Evolutionary conservation across 2,329 filamentous ascomycete genomes (phyloP).

Genomic region (Talaromyces rugulosus): DNA sequence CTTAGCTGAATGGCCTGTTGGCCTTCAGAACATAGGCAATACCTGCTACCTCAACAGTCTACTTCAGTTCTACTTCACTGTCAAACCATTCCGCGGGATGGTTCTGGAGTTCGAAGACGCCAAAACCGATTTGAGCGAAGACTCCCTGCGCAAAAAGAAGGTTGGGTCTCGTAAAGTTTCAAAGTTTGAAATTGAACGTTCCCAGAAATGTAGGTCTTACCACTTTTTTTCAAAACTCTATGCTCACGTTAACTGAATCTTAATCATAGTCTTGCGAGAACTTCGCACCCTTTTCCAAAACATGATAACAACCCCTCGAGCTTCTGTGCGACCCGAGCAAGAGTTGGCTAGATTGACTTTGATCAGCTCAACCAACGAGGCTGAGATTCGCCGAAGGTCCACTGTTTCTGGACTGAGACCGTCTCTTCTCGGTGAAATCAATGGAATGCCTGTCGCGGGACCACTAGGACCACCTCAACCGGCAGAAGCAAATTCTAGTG

Average conservation of each 20-base stretch:
- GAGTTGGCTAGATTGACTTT: conserved; percentile 77
- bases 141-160: conserved; percentile 60
- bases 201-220: conserved; percentile 68
- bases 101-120: conserved; percentile 71
- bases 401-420: conserved; percentile 31
- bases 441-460: conserved; percentile 43
- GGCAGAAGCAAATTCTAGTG: conserved; percentile 14
- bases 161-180: conserved; percentile 71
- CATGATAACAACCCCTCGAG: conserved; percentile 60
- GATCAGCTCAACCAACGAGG: conserved; percentile 55
- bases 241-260: conserved; percentile 12
- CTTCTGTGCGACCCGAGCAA: conserved; percentile 66
- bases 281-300: conserved; percentile 66
- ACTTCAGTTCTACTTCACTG: conserved; percentile 89
- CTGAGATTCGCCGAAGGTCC: conserved; percentile 47
- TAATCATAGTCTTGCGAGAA: conserved; percentile 63
- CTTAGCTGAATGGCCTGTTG: conserved; percentile 65
- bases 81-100: conserved; percentile 74
- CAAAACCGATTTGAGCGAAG: conserved; percentile 63
- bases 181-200: conserved; percentile 53
- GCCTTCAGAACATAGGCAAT: conserved; percentile 89
- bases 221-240: background rate
- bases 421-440: conserved; percentile 38
- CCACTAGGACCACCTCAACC: conserved; percentile 39
- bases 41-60: conserved; percentile 98